phyloP scores from a whole-genome alignment of 75 land plant species.

The Isoetes taiwanensis region DNA sequence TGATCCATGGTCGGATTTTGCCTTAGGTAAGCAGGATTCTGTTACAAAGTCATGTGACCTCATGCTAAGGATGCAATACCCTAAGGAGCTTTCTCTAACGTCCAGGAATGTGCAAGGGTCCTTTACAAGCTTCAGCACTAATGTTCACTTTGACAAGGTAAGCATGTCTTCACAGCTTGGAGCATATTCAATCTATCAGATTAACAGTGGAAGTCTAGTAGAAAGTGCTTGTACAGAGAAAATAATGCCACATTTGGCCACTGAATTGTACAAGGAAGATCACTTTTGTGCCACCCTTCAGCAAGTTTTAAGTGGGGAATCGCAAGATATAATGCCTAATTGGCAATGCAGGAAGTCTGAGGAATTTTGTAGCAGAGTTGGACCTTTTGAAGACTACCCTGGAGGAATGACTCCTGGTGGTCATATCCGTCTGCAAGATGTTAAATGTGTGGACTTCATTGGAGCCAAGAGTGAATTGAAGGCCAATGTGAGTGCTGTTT shows the following conservation, averaged over 20 bases:
- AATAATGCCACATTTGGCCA: conserved; percentile 13
- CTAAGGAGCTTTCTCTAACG: conserved; percentile 24
- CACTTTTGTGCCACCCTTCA: conserved; percentile 29
- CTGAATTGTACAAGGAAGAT: conserved; percentile 29
- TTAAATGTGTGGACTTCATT: conserved; percentile 21
- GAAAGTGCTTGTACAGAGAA: conserved; percentile 33
- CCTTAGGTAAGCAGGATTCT: background rate
- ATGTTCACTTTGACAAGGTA: conserved; percentile 34
- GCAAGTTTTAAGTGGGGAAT: conserved; percentile 5
- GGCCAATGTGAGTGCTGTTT: conserved; percentile 34
- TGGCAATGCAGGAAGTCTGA: conserved; percentile 29
- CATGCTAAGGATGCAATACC: conserved; percentile 32
- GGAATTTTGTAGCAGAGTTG: conserved; percentile 36
- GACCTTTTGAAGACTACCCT: conserved; percentile 33
- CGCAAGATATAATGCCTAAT: conserved; percentile 34
- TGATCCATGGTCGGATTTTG: conserved; percentile 36
- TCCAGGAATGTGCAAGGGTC: conserved; percentile 30
- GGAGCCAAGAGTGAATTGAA: background rate
- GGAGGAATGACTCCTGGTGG: conserved; percentile 6
- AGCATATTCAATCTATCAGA: conserved; percentile 27
- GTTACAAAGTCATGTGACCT: conserved; percentile 27
- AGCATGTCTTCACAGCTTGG: conserved; percentile 26
- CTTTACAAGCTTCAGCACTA: conserved; percentile 31
- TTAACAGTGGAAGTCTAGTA: conserved; percentile 22
- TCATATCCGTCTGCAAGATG: conserved; percentile 22